Base-by-base conservation (phyloP, 2,329 filamentous ascomycete genomes). In the Monosporascus ibericus region DNA sequence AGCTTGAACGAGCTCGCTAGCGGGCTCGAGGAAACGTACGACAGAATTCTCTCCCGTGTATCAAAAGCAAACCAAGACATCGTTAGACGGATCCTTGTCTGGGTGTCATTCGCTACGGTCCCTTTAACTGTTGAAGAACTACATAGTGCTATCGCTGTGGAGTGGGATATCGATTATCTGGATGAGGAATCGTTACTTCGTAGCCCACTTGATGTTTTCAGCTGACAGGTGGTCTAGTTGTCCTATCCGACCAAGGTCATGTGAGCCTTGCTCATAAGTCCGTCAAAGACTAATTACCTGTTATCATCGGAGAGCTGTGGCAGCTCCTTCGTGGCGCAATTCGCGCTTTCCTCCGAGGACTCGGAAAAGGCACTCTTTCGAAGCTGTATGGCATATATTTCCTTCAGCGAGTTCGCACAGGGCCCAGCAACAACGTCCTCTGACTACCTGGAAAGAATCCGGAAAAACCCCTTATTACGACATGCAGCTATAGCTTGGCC, bases 101-200 rank as follows among this genome's bases (percentile, higher is more conserved):
- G 54, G 54, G 48, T 56, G 17, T 48, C 49, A 4, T 56, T 56
- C 27, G 20, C 51, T 22, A 44, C 46, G 1, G 39, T 34, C 7
- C 54, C 54, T 3, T 42, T 56, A n/a, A 56, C 34, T 3, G 20
- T 56, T 6, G 42, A 50, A 38, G 54, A 56, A 24, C 27, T 56
- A 14, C 54, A 52, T 44, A 48, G 42, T 25, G 54, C 54, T 7
- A 50, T 56, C 14, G 54, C 54, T 4, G 48, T 56, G n/a, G 52
- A 56, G 1, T 8, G 11, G 3, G 18, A 47, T 15, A 49, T 37
- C 20, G 38, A 49, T 15, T 18, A 37, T 11, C n/a, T 53, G 14
- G 51, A 56, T 15, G 51, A 53, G 40, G 51, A 54, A 17, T 49
- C 54, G n/a, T 44, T 49, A 15, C 36, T 56, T 11, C 42, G 42